A percentile compares a stretch with the other conserved stretches of the same genome.
Conservation (phyloP, 2,329 filamentous ascomycete species). For the Claviceps sp. region DNA sequence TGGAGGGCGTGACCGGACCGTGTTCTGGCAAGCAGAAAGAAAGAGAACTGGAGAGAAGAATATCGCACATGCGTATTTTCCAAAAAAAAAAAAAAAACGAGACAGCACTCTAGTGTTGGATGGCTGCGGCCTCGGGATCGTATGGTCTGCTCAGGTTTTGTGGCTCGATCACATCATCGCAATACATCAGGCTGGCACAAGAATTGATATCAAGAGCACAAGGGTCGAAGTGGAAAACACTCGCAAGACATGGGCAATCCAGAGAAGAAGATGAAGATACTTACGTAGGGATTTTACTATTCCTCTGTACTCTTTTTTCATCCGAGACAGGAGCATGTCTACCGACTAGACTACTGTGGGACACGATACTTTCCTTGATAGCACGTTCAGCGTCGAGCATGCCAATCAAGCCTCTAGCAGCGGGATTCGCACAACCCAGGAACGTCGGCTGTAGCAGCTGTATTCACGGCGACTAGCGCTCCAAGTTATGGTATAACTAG, state of each 20-base stretch:
- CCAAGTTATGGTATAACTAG: constrained; percentile 56
- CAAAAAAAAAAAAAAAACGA: neutral
- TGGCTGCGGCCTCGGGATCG: neutral
- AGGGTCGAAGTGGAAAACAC: neutral
- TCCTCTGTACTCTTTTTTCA: constrained; percentile 4
- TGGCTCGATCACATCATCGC: neutral
- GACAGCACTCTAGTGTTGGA: neutral
- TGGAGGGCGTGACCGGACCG: neutral
- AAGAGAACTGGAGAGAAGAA: neutral
- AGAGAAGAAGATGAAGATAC: neutral
- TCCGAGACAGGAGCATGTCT: constrained; percentile 18
- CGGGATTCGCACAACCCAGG: constrained; percentile 24
- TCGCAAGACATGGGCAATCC: neutral
- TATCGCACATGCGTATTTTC: neutral
- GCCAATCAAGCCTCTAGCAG: constrained; percentile 14
- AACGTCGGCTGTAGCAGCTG: constrained; percentile 33
- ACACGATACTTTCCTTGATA: constrained; percentile 27
- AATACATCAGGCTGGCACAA: neutral
- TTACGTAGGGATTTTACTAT: neutral
- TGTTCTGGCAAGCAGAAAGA: neutral
- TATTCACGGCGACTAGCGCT: constrained; percentile 46
- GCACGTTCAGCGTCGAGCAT: constrained; percentile 26
- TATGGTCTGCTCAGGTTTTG: neutral
- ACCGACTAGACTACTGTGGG: constrained; percentile 18
- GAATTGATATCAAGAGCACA: neutral